A percentile compares a stretch with the other conserved stretches of the same genome.
Evolutionary conservation across 176 grass and related monocot species (phyloP).

Genomic region (Panicum miliaceum): DNA sequence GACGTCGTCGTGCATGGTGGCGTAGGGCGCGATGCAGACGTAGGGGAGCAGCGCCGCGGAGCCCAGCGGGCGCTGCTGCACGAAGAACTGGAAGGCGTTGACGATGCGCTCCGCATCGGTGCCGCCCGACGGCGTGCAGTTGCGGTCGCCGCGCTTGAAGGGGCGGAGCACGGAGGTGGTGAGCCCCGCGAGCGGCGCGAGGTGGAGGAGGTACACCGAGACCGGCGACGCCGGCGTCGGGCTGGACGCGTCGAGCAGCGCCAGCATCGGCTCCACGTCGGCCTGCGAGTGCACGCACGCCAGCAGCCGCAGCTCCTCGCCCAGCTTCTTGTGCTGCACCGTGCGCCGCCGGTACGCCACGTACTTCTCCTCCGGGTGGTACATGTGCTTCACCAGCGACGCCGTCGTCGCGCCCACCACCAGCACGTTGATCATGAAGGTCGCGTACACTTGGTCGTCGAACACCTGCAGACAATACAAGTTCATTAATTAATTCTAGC

Average conservation of each 20-base stretch:
- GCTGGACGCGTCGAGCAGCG: conserved; percentile 57
- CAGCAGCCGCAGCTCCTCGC: conserved; percentile 73
- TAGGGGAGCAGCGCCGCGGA: conserved; percentile 62
- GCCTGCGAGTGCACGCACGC: conserved; percentile 68
- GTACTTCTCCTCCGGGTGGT: conserved; percentile 85
- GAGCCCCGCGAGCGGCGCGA: conserved; percentile 71
- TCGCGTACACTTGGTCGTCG: conserved; percentile 37
- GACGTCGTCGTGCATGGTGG: conserved; percentile 90
- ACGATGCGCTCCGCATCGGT: conserved; percentile 61
- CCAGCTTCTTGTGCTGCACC: conserved; percentile 54
- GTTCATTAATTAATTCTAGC: no score
- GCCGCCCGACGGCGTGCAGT: conserved; percentile 42
- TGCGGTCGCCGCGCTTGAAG: conserved; percentile 48
- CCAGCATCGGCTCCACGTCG: conserved; percentile 62
- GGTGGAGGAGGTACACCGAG: conserved; percentile 73
- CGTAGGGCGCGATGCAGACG: conserved; percentile 78
- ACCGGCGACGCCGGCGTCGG: conserved; percentile 48
- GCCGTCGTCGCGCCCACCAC: conserved; percentile 46
- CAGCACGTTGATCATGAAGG: conserved; percentile 60
- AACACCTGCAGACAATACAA: no score
- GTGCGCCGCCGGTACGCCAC: conserved; percentile 62
- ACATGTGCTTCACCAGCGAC: conserved; percentile 60
- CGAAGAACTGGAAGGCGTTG: conserved; percentile 72
- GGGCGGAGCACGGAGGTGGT: conserved; percentile 57
- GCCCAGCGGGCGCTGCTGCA: conserved; percentile 20